Evolutionary conservation across 2,329 filamentous ascomycete genomes (phyloP).

Genomic region (Colletotrichum horii): DNA sequence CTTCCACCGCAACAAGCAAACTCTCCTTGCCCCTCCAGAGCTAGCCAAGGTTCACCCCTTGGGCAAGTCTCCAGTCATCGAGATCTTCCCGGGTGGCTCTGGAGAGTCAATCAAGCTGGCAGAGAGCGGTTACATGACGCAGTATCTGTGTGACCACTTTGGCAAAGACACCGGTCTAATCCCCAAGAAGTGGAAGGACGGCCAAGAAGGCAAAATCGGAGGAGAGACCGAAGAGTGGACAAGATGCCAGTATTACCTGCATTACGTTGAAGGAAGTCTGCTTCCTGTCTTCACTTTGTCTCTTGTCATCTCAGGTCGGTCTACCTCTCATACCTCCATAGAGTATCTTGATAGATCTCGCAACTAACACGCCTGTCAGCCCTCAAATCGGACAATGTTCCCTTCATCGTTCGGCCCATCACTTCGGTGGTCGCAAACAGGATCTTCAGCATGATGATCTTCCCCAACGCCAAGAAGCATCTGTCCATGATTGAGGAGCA

Average conservation of each 20-base stretch:
- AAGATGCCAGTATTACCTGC: slow-evolving; percentile 72
- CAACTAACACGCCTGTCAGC: slow-evolving; percentile 27
- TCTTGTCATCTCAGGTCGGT: slow-evolving; percentile 61
- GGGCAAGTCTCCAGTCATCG: slow-evolving; percentile 84
- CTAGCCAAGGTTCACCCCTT: slow-evolving; percentile 82
- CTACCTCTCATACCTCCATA: not conserved
- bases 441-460: slow-evolving; percentile 44
- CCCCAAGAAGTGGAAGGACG: slow-evolving; percentile 60
- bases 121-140: slow-evolving; percentile 80
- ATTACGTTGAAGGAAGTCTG: slow-evolving; percentile 85
- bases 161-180: slow-evolving; percentile 49
- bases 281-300: slow-evolving; percentile 74
- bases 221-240: slow-evolving; percentile 67
- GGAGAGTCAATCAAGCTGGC: slow-evolving; percentile 67
- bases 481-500: slow-evolving; percentile 55
- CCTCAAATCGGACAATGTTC: slow-evolving; percentile 50
- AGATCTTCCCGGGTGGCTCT: slow-evolving; percentile 54
- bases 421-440: slow-evolving; percentile 50
- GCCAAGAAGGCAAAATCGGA: slow-evolving; percentile 60
- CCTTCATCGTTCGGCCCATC: slow-evolving; percentile 60
- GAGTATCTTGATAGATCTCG: not conserved
- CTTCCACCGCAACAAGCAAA: slow-evolving; percentile 70
- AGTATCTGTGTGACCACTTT: slow-evolving; percentile 79
- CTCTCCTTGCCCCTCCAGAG: slow-evolving; percentile 75
- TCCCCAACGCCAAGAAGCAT: slow-evolving; percentile 54